phyloP scores from a whole-genome alignment of 1,284 basidiomycete species.

The Mycocalia duriaeana region DNA sequence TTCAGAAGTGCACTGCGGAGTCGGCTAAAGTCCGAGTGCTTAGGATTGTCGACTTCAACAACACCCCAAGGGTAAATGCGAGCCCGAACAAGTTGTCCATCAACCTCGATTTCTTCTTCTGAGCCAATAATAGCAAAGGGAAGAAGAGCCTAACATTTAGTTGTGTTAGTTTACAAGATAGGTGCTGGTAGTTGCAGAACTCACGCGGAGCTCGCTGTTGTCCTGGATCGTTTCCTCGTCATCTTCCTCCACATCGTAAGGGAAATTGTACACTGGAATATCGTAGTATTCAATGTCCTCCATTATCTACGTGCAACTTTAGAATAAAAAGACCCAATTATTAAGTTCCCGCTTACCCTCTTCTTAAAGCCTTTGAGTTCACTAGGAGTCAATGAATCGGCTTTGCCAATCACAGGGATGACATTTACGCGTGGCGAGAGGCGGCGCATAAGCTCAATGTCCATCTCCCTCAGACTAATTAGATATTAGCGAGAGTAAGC shows the following conservation, averaged over 20 bases:
- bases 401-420: conserved; percentile 97
- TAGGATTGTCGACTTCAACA: conserved; percentile 97
- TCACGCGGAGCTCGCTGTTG: conserved; percentile 88
- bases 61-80: conserved; percentile 98
- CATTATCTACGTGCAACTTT: conserved; percentile 68
- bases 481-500: no score
- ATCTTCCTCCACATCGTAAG: conserved; percentile 97
- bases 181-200: conserved; percentile 15
- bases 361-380: conserved; percentile 96
- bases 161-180: not conserved
- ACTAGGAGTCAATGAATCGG: conserved; percentile 88
- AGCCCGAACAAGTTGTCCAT: conserved; percentile 88
- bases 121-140: conserved; percentile 98
- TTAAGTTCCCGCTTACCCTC: conserved; percentile 52
- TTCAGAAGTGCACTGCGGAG: conserved; percentile 87
- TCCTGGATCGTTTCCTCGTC: conserved; percentile 99
- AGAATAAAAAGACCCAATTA: not conserved
- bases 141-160: conserved; percentile 61
- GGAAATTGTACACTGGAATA: conserved; percentile 99
- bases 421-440: conserved; percentile 97
- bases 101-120: conserved; percentile 92
- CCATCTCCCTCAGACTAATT: conserved; percentile 91
- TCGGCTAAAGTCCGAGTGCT: conserved; percentile 95
- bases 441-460: conserved; percentile 97
- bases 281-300: conserved; percentile 99